These are phyloP conservation scores for Exidia glandulosa DNA, from an alignment of 768 basidiomycete species.

Conservation along the genomic window DNA sequence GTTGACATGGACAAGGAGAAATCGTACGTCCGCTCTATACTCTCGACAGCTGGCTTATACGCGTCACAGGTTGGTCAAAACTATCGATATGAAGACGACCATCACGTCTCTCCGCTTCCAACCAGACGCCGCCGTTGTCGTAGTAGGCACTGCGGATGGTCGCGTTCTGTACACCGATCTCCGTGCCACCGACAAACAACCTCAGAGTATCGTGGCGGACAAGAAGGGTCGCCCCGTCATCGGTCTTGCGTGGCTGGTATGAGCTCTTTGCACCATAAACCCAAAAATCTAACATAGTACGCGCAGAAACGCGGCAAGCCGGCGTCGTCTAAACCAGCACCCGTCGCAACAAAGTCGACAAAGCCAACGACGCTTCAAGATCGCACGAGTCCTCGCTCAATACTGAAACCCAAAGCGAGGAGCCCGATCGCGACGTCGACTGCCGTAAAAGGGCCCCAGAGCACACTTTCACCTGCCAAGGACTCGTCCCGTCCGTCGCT, in stretches of 20 bases:
- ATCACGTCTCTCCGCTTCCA: conserved; percentile 59
- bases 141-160: conserved; percentile 53
- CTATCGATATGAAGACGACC: conserved; percentile 38
- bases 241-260: conserved; percentile 48
- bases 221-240: conserved; percentile 36
- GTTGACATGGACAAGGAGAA: conserved; percentile 70
- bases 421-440: neutral
- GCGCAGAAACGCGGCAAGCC: neutral
- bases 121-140: conserved; percentile 55
- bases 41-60: neutral
- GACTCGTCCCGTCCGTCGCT: neutral
- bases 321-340: neutral
- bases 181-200: conserved; percentile 54
- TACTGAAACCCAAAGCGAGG: neutral
- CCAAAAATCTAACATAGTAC: neutral
- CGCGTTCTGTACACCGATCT: conserved; percentile 54
- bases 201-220: conserved; percentile 41
- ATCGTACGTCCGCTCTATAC: conserved; percentile 32
- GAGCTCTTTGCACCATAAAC: conserved; percentile 3
- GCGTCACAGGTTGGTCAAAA: conserved; percentile 42
- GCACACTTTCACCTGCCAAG: neutral
- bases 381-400: neutral
- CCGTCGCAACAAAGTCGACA: neutral
- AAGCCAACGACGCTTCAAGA: neutral
- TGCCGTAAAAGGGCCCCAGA: neutral